Evolutionary conservation across 352 stramenopile species (phyloP), one percentile per base, ranked within the genome.

Genomic region (Phytophthora constricta): DNA sequence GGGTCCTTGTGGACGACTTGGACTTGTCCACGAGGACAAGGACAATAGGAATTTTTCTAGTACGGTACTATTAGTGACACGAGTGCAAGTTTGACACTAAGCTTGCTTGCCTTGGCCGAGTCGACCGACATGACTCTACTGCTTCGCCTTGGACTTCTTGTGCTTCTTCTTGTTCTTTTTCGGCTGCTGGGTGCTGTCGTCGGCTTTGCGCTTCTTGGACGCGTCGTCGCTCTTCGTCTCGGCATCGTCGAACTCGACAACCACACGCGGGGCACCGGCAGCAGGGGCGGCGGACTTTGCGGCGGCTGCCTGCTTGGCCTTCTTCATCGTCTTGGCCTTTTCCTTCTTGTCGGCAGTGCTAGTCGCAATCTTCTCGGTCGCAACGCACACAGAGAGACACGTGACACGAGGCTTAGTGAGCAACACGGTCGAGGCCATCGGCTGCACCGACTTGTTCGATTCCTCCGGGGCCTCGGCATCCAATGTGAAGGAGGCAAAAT

Each of bases 381-480:
- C 71, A 22, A 90, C 37, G 28, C 86, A 93, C 19, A 76, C 86
- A 4, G 85, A 90, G 13, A 96, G 70, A 54, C 82, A 91, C 4
- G 86, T 96, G 41, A 95, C 63, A 26, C 86, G 86, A 53, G 85
- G 80, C 58, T 90, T 90, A 64, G 83, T 91, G 37, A 89, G 76
- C 48, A 94, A 60, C 47, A 76, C 70, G 5, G 82, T 89, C n/a
- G 84, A 90, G 19, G 75, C 75, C 31, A 93, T 63, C 0, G 84
- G 87, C 53, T 72, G 58, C 19, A 90, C 82, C 7, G 59, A 62
- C 11, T 70, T 81, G 72, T 93, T 92, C 13, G 70, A 71, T 34
- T 91, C 73, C n/a, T 85, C 79, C 0, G 84, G 79, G 0, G 74
- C 73, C 2, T 67, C 41, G 1, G 70, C 61, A 52, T 92, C 77